Conservation (phyloP, 768 basidiomycete genomes). For the Lyophyllum decastes region DNA sequence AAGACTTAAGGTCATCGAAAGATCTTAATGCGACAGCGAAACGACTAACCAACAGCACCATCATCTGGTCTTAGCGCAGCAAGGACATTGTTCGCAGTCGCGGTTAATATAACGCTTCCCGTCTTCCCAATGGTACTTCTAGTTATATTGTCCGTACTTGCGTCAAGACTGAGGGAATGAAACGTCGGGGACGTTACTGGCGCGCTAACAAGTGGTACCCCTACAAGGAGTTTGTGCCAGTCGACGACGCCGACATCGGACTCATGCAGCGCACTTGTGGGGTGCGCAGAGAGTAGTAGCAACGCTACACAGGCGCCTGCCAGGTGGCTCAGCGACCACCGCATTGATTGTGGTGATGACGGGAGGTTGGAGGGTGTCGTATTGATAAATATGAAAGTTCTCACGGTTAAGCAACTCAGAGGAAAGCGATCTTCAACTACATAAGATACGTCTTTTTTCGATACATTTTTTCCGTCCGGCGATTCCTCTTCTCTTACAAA, state of each 20-base stretch:
- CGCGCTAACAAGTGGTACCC: slow-evolving; percentile 62
- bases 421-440: too few species aligned
- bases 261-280: slow-evolving; percentile 56
- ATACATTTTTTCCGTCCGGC: too few species aligned
- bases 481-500: too few species aligned
- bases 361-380: background rate
- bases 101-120: slow-evolving; percentile 58
- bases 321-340: slow-evolving; percentile 11
- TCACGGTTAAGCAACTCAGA: background rate
- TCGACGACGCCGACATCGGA: slow-evolving; percentile 82
- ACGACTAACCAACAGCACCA: slow-evolving; percentile 68
- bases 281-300: slow-evolving; percentile 4
- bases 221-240: slow-evolving; percentile 82
- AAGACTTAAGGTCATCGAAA: slow-evolving; percentile 11
- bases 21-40: background rate
- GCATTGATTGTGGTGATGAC: slow-evolving; percentile 4
- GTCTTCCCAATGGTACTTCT: slow-evolving; percentile 18
- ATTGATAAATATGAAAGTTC: background rate
- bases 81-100: slow-evolving; percentile 75
- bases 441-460: too few species aligned
- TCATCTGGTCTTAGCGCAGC: slow-evolving; percentile 68
- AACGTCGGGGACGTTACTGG: slow-evolving; percentile 60
- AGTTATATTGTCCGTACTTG: background rate
- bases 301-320: slow-evolving; percentile 4
- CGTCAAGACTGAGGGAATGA: slow-evolving; percentile 29